Evolutionary conservation across 2,329 filamentous ascomycete species (phyloP).

Genomic region (Aspergillus sp.): DNA sequence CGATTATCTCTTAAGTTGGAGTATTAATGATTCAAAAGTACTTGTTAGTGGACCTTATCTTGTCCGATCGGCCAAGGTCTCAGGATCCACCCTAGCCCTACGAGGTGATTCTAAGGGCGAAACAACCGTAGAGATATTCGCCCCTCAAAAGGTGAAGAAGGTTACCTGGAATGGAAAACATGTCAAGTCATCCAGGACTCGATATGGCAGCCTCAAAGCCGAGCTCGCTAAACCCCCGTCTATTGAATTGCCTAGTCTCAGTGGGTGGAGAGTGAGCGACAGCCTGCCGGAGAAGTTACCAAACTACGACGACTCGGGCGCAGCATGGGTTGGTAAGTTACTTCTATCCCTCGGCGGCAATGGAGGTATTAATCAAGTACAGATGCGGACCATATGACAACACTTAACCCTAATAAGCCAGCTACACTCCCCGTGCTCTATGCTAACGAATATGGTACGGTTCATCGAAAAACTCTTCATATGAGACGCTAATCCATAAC

Average conservation of each 20-base stretch:
- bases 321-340: slow-evolving; percentile 34
- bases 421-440: slow-evolving; percentile 48
- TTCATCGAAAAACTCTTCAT: neutral
- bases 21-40: too few species aligned
- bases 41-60: slow-evolving; percentile 55
- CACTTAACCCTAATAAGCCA: slow-evolving; percentile 42
- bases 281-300: slow-evolving; percentile 44
- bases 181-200: slow-evolving; percentile 32
- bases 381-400: slow-evolving; percentile 43
- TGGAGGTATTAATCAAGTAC: slow-evolving; percentile 1
- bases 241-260: slow-evolving; percentile 34
- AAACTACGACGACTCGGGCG: slow-evolving; percentile 44
- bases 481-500: neutral
- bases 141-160: slow-evolving; percentile 44
- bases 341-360: neutral
- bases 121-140: slow-evolving; percentile 49
- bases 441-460: slow-evolving; percentile 45
- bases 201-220: slow-evolving; percentile 41
- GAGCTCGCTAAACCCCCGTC: slow-evolving; percentile 27
- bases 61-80: slow-evolving; percentile 47
- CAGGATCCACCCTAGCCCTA: slow-evolving; percentile 41
- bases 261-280: slow-evolving; percentile 43
- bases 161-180: slow-evolving; percentile 54
- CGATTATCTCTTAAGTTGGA: neutral
- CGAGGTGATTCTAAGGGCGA: slow-evolving; percentile 47